phyloP scores from a whole-genome alignment of 345 rosid genomes.

The Acer negundo region DNA sequence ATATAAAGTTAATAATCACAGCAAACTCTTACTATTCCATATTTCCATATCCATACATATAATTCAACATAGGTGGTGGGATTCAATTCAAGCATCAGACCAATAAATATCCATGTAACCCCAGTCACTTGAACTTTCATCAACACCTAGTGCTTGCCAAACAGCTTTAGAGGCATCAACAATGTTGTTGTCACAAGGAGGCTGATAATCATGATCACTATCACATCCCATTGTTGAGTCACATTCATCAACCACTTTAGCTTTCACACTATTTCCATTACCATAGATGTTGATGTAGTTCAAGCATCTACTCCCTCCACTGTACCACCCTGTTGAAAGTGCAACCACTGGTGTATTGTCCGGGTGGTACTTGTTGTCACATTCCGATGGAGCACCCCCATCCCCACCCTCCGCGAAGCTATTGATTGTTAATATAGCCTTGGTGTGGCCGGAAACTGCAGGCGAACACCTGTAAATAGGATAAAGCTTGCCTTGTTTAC shows the following conservation, averaged over 20 bases:
- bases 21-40: too few species aligned
- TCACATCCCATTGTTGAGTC: slow-evolving; percentile 33
- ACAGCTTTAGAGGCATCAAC: slow-evolving; percentile 38
- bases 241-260: slow-evolving; percentile 38
- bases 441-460: slow-evolving; percentile 1
- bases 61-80: neutral
- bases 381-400: slow-evolving; percentile 33
- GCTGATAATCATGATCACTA: slow-evolving; percentile 29
- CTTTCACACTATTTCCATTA: slow-evolving; percentile 23
- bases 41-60: too few species aligned
- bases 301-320: slow-evolving; percentile 21
- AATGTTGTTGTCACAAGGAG: slow-evolving; percentile 31
- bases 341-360: slow-evolving; percentile 28
- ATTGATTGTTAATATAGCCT: slow-evolving; percentile 27
- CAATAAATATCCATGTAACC: slow-evolving; percentile 22
- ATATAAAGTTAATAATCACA: too few species aligned
- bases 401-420: slow-evolving; percentile 24
- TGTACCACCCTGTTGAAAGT: slow-evolving; percentile 42
- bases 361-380: slow-evolving; percentile 26
- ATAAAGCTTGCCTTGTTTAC: slow-evolving; percentile 18
- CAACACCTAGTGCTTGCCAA: slow-evolving; percentile 28
- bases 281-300: slow-evolving; percentile 24
- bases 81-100: slow-evolving; percentile 14
- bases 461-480: slow-evolving; percentile 26
- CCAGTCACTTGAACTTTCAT: neutral